Evolutionary conservation across 192 early-diverging fungal species (phyloP).

Genomic region (Umbelopsis ramanniana): DNA sequence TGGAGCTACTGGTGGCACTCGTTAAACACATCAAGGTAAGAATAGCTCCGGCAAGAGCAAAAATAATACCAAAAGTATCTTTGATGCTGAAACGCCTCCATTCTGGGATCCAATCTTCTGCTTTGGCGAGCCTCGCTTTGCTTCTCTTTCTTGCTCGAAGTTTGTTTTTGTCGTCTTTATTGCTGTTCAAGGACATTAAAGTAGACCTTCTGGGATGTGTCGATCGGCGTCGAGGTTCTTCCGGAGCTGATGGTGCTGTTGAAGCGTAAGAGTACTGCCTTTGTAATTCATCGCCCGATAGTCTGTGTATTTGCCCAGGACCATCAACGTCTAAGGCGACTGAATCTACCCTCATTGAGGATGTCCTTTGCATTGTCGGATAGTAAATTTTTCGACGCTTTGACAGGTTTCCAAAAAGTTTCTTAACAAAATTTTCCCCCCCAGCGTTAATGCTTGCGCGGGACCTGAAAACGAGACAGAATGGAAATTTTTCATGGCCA

Average conservation of each 20-base stretch:
- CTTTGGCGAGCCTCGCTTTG: background rate
- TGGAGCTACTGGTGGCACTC: background rate
- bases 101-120: background rate
- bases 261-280: conserved; percentile 7
- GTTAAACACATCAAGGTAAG: conserved; percentile 27
- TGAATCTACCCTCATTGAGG: background rate
- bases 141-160: background rate
- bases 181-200: background rate
- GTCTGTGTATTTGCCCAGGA: background rate
- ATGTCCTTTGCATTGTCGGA: background rate
- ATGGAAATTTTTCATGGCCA: no score
- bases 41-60: conserved; percentile 28
- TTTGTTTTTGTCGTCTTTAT: background rate
- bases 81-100: background rate
- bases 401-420: no score
- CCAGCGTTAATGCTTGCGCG: no score
- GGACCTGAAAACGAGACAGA: no score
- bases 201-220: background rate
- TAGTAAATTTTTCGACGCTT: no score
- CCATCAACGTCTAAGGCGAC: conserved; percentile 12
- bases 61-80: conserved; percentile 15
- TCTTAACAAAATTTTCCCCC: no score
- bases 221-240: background rate
- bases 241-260: background rate
- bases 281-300: background rate